phyloP scores from a whole-genome alignment of 2,329 filamentous ascomycete genomes.

The Pyrenophora tritici-repentis region DNA sequence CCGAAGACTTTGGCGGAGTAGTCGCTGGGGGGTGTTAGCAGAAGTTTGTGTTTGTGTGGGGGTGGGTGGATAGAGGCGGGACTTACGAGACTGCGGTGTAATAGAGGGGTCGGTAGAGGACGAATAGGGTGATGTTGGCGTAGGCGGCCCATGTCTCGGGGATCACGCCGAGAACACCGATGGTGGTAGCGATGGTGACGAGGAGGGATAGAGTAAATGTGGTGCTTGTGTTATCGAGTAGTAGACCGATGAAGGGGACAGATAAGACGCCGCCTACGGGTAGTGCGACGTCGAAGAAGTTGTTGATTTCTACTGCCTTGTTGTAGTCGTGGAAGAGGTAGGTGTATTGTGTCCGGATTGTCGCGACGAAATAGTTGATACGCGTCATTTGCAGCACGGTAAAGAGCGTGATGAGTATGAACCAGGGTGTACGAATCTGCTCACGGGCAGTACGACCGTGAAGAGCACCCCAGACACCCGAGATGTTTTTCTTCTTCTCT shows the following conservation, averaged over 20 bases:
- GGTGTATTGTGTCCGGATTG: constrained; percentile 80
- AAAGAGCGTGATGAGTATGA: constrained; percentile 80
- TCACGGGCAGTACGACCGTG: constrained; percentile 71
- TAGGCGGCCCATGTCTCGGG: constrained; percentile 75
- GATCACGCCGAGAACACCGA: constrained; percentile 77
- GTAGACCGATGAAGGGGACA: constrained; percentile 80
- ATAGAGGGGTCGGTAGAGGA: constrained; percentile 85
- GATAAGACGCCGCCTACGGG: constrained; percentile 82
- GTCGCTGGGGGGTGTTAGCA: constrained; percentile 56
- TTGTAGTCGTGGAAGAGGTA: constrained; percentile 68
- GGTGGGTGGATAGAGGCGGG: background rate
- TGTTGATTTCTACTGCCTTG: constrained; percentile 72
- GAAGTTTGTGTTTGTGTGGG: background rate
- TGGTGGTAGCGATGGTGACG: constrained; percentile 71
- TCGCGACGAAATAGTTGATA: constrained; percentile 95
- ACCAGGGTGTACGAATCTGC: constrained; percentile 83
- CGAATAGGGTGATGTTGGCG: constrained; percentile 76
- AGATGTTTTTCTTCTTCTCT: constrained; percentile 70
- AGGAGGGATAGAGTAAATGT: constrained; percentile 71
- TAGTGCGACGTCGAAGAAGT: constrained; percentile 84
- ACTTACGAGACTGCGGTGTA: constrained; percentile 80
- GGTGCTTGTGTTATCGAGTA: constrained; percentile 79
- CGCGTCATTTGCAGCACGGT: constrained; percentile 69
- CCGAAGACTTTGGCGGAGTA: constrained; percentile 92
- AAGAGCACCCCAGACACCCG: constrained; percentile 85